A percentile compares a stretch with the other conserved stretches of the same genome.
Conservation (phyloP, 106 monocot genomes). For the Alisma plantagoaquatica region DNA sequence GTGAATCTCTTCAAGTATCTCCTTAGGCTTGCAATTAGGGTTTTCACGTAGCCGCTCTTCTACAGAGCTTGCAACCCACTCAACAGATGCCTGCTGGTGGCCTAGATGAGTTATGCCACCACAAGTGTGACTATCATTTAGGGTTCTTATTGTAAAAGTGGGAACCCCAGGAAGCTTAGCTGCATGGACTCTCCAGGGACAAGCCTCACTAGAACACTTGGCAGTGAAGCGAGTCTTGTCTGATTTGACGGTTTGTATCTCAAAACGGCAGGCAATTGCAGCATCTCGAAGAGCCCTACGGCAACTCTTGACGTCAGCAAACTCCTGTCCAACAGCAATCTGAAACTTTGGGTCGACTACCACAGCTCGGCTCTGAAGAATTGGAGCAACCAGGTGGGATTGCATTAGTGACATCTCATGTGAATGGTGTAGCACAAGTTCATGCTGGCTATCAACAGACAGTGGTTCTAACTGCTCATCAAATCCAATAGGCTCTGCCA, state of each 20-base stretch:
- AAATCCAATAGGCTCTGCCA: constrained; percentile 41
- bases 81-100: constrained; percentile 93
- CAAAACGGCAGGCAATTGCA: constrained; percentile 93
- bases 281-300: constrained; percentile 73
- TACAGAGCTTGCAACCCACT: constrained; percentile 93
- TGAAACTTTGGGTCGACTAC: constrained; percentile 35
- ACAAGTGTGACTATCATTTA: constrained; percentile 73
- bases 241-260: constrained; percentile 96
- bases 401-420: constrained; percentile 33
- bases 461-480: constrained; percentile 45
- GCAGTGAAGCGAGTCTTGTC: constrained; percentile 96
- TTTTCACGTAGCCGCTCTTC: constrained; percentile 92
- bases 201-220: constrained; percentile 75
- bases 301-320: constrained; percentile 86
- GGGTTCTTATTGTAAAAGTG: constrained; percentile 87
- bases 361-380: constrained; percentile 44
- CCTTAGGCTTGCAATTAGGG: constrained; percentile 92
- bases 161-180: constrained; percentile 95
- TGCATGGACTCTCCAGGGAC: constrained; percentile 92
- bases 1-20: constrained; percentile 95
- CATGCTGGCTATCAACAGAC: constrained; percentile 50
- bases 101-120: constrained; percentile 80
- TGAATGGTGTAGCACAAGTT: constrained; percentile 42
- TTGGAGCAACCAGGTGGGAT: constrained; percentile 32
- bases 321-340: constrained; percentile 80